phyloP scores from a whole-genome alignment of 75 land plant genomes.

The Pinus albicaulis region DNA sequence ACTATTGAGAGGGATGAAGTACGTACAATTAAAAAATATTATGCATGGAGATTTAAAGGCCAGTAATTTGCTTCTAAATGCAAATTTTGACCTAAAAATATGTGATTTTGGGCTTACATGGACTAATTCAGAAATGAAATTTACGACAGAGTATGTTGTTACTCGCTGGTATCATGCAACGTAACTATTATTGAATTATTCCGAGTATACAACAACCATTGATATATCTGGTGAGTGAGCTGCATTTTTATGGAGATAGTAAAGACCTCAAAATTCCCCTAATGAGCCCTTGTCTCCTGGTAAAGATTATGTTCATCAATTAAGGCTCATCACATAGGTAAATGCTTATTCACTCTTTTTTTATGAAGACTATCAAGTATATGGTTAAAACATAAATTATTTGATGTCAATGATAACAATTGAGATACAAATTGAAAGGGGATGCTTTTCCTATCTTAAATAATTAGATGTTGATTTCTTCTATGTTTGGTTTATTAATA shows the following conservation, averaged over 20 bases:
- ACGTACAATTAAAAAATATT: slow-evolving; percentile 89
- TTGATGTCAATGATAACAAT: not conserved
- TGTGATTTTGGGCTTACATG: slow-evolving; percentile 96
- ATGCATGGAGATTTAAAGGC: slow-evolving; percentile 95
- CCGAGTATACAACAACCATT: slow-evolving; percentile 88
- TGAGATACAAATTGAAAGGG: not conserved
- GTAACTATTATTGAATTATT: slow-evolving; percentile 83
- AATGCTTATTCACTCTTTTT: not conserved
- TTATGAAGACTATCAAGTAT: not conserved
- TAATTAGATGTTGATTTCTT: not conserved
- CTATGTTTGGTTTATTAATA: slow-evolving; percentile 14
- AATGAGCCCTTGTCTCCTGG: slow-evolving; percentile 88
- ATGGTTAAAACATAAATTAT: not conserved
- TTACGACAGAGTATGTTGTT: slow-evolving; percentile 98
- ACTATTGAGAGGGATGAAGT: slow-evolving; percentile 84
- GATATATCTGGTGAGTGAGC: slow-evolving; percentile 94
- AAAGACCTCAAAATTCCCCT: too few species aligned
- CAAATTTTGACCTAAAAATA: slow-evolving; percentile 91
- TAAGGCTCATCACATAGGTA: slow-evolving; percentile 86
- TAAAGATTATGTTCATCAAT: slow-evolving; percentile 90
- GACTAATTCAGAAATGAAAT: slow-evolving; percentile 93
- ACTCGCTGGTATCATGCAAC: slow-evolving; percentile 98
- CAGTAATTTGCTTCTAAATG: slow-evolving; percentile 88
- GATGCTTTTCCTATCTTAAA: not conserved
- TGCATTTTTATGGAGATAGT: slow-evolving; percentile 87